Evolutionary conservation across 805 yeast genomes (phyloP), one percentile per base, ranked within the genome.

Genomic region (Blastobotrys robertii): DNA sequence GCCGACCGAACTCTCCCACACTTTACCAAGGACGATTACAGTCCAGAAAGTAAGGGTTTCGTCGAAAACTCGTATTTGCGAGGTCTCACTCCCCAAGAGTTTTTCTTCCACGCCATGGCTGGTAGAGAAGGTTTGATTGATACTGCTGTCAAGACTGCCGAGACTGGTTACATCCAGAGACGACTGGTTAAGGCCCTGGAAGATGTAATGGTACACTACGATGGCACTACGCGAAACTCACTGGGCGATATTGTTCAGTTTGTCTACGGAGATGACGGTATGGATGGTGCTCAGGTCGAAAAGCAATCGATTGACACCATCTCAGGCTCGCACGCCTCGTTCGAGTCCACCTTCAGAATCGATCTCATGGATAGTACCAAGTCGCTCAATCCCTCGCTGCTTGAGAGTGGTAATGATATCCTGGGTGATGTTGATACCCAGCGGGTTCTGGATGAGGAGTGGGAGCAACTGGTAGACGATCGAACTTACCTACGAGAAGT

Each of bases 61-160:
- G 95, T 92, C 47, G 96, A 94, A 65, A 92, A 92, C 62, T 92
- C 98, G 10, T 92, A 92, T 60, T 73, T 90, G 60, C 80, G 97
- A 71, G 99, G 99, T 32, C 73, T 92, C 58, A 88, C 98, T 4
- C 98, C 99, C 30, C 97, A 92, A 65, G 99, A 92, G 65, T 92
- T 92, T 65, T 88, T 92, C 64, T 92, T 92, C 81, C 99, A 92
- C 64, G 97, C 97, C 42, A 92, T 92, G 96, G 97, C 98, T 60
- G 99, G 99, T 72, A 86, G 99, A 76, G 99, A 92, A 70, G 99
- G 99, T 73, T 73, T 92, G 62, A 94, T 92, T 63, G 99, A 92
- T 74, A 92, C 99, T 43, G 99, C 99, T 11, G 99, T 92, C 39
- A 92, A 92, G 65, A 92, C 99, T 34, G 97, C 99, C 2, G 97